Conservation (phyloP, 2,329 filamentous ascomycete genomes). For the Stemphylium lycopersici region DNA sequence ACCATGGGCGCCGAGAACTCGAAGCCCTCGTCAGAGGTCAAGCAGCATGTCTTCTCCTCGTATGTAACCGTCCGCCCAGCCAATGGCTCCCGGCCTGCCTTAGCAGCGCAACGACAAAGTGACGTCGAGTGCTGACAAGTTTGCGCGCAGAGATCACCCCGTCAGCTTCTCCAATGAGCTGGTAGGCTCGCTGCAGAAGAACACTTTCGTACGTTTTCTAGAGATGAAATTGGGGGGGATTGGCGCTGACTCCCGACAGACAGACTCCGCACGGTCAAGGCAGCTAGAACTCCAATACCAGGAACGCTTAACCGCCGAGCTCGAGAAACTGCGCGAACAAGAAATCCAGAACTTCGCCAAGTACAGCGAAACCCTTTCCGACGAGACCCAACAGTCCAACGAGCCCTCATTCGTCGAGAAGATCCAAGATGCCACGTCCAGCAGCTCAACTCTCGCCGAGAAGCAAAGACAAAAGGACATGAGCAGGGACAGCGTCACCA, state of each 20-base stretch:
- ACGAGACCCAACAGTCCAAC: conserved; percentile 48
- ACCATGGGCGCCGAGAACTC: conserved; percentile 68
- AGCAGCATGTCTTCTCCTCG: conserved; percentile 68
- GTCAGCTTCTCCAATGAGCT: conserved; percentile 80
- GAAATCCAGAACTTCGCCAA: conserved; percentile 72
- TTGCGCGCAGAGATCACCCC: conserved; percentile 61
- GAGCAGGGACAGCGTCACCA: conserved; percentile 59
- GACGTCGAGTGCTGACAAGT: conserved; percentile 36
- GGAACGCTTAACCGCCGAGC: conserved; percentile 82
- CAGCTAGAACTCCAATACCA: conserved; percentile 87
- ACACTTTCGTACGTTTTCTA: conserved; percentile 71
- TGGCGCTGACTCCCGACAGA: conserved; percentile 59
- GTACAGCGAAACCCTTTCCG: conserved; percentile 68
- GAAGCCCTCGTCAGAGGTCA: conserved; percentile 60
- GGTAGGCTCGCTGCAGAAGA: conserved; percentile 81
- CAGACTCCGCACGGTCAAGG: conserved; percentile 84
- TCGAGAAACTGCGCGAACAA: conserved; percentile 75
- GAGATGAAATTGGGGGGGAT: not conserved
- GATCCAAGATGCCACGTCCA: conserved; percentile 44
- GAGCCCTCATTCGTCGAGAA: conserved; percentile 46
- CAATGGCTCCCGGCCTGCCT: conserved; percentile 31
- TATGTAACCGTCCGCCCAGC: conserved; percentile 45
- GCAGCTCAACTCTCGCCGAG: conserved; percentile 45
- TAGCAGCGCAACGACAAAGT: conserved; percentile 3
- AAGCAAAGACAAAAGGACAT: conserved; percentile 55